Evolutionary conservation across 768 basidiomycete species (phyloP), one percentile per base, ranked within the genome.

Genomic region (Lentinus brumalis): DNA sequence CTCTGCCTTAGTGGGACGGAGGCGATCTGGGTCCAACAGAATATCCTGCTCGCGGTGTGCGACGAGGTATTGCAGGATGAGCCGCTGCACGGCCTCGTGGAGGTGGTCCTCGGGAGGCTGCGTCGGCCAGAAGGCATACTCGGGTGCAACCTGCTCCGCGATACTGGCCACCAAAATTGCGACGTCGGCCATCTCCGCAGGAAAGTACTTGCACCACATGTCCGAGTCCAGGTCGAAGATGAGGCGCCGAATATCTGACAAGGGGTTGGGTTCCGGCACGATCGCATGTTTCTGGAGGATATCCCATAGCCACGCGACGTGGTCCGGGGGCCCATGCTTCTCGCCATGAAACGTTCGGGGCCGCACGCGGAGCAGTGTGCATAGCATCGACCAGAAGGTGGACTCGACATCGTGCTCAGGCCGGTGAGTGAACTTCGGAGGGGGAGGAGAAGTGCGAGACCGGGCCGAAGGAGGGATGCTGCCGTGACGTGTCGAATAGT

Each of bases 11-110:
- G 21, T 26, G 21, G 44, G 44, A 7, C 44, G 44, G 7, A 45
- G 44, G 7, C 3, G 6, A 26, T 50, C 21, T 29, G 50, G 50
- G 15, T 51, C 35, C 1, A 58, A 31, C 2, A 39, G 50, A 30
- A 58, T 45, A 16, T 21, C 29, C 8, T 58, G 2, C 30, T 51
- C 57, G 12, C n/a, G 50, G 18, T 58, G 40, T 2, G 45, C 29
- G 29, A 58, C 57, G 12, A 58, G 50, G 30, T 58, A 58, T 11
- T 52, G 21, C 0, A 58, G 40, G 18, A 58, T 58, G 5, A 58
- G 29, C 4, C 57, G 57, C 15, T 58, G 57, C 26, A 58, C 40
- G 10, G 57, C 57, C 14, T 58, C 57, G 41, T 58, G 57, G 16
- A 58, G 50, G 38, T 58, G 57, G 30, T 58, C 57, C 1, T 50